Evolutionary conservation across 108 stramenopile genomes (phyloP), one percentile per base, ranked within the genome.

Genomic region (Cyclostephanos tholiformis): DNA sequence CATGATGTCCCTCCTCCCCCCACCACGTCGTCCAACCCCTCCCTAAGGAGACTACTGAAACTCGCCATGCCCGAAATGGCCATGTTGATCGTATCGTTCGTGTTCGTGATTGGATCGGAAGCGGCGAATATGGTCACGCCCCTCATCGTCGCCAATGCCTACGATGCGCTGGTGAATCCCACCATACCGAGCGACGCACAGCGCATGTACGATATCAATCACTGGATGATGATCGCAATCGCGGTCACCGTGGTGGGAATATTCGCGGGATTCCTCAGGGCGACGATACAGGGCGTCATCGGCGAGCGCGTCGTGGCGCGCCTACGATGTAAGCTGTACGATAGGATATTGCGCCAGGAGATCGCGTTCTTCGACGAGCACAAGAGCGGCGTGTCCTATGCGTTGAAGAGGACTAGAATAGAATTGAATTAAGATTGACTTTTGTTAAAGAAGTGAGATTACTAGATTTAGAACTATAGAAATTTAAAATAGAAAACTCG

Each of bases 311-410:
- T 94, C 38, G 93, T 94, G 19, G 91, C 91, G 35, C 73, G 91
- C 6, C 59, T 95, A 10, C 81, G 94, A 12, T 75, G 57, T 36
- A 23, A 72, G 26, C 64, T 92, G 38, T 95, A 86, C 65, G 60
- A 69, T 12, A 66, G 62, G 8, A 80, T 96, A 26, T 69, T 96
- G 29, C 68, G 62, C 13, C 93, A 96, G 75, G 91, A 94, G 50
- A 88, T 91, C 67, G 87, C 86, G 56, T 96, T 94, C 53, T 96
- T 91, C 78, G 95, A 96, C 60, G 81, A 74, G 25, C 79, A 83
- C 63, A 83, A 87, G 36, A 86, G 82, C 25, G 95, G n/a, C n/a
- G n/a, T n/a, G n/a, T n/a, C n/a, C n/a, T n/a, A n/a, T n/a, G n/a
- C n/a, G n/a, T n/a, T n/a, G n/a, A n/a, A n/a, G n/a, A n/a, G n/a